phyloP scores from a whole-genome alignment of 805 yeast genomes.

The Yarrowia sp. region DNA sequence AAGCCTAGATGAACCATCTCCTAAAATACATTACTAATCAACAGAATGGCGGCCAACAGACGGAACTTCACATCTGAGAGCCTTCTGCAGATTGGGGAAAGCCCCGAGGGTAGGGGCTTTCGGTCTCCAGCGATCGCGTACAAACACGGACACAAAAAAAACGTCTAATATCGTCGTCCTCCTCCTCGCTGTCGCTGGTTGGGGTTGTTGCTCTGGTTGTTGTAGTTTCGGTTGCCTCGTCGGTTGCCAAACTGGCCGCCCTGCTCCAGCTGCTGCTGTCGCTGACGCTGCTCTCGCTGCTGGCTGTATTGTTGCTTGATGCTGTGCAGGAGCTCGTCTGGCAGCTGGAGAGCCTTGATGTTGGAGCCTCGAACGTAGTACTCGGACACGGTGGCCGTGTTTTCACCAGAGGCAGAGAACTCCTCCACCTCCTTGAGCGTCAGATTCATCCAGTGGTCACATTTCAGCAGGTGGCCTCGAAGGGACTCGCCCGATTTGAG shows the following conservation, averaged over 20 bases:
- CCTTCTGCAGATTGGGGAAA: conserved; percentile 6
- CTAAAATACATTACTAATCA: conserved; percentile 24
- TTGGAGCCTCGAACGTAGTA: conserved; percentile 70
- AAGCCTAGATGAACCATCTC: too few relatives aligned
- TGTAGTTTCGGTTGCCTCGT: conserved; percentile 27
- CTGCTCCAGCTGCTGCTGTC: conserved; percentile 28
- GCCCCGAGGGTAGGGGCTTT: conserved; percentile 23
- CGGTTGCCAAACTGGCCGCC: conserved; percentile 27
- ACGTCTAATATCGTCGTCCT: conserved; percentile 39
- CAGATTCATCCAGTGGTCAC: conserved; percentile 95
- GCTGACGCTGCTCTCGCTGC: conserved; percentile 28
- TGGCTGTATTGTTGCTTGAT: conserved; percentile 36
- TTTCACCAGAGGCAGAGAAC: conserved; percentile 47
- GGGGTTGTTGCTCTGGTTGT: conserved; percentile 26
- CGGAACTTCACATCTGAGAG: conserved; percentile 19
- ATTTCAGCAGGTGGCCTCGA: conserved; percentile 76
- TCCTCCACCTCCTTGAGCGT: conserved; percentile 74
- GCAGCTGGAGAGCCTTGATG: conserved; percentile 44
- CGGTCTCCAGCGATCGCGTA: neutral
- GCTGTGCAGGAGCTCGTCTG: conserved; percentile 40
- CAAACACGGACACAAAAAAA: neutral
- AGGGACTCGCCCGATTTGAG: conserved; percentile 87
- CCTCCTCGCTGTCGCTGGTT: conserved; percentile 26
- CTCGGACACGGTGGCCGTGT: conserved; percentile 62
- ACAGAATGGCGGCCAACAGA: neutral